Base-by-base conservation (phyloP, 371 early-diverging fungal species). In the Lichtheimia corymbifera region DNA sequence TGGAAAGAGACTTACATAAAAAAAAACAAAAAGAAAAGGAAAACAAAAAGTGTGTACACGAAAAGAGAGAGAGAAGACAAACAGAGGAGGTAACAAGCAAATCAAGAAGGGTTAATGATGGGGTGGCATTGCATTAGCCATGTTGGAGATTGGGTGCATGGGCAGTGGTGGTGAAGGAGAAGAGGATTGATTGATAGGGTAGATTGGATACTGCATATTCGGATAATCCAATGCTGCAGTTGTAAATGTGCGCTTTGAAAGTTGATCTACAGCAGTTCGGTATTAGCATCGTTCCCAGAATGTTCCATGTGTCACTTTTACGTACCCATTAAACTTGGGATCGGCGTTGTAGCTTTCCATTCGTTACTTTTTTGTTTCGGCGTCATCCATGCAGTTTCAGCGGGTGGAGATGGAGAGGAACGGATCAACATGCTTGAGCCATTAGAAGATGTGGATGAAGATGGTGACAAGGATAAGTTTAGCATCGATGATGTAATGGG, bases 241-340 rank as follows among this genome's bases (percentile, higher is more conserved):
- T 42, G 52, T 60, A 62, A 71, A 71, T 22, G 71, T 71, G 25
- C 67, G 64, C 30, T 58, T 64, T 30, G 71, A 71, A 17, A 71
- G 55, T 71, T 71, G 71, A 22, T 71, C 71, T 71, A 53, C 20
- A 49, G n/a, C 24, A 17, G 12, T 15, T 11, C 30, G 28, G 59
- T 50, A 41, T 30, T 18, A 51, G 40, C 24, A 59, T 50, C 47
- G 14, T 40, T 51, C 52, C 50, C 25, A 13, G 9, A 40, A 9
- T 6, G 9, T 35, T 9, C 35, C 35, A 35, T 35, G 35, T 43
- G 22, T 14, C 30, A 44, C 11, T 12, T 5, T 35, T 24, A n/a
- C 42, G 66, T 74, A 77, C 75, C 78, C 72, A 72, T 77, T 43
- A 77, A 56, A 56, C 78, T 77, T 30, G 78, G 78, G 62, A 77